phyloP scores from a whole-genome alignment of 179 eudicot species.

The Gypsophila paniculata region DNA sequence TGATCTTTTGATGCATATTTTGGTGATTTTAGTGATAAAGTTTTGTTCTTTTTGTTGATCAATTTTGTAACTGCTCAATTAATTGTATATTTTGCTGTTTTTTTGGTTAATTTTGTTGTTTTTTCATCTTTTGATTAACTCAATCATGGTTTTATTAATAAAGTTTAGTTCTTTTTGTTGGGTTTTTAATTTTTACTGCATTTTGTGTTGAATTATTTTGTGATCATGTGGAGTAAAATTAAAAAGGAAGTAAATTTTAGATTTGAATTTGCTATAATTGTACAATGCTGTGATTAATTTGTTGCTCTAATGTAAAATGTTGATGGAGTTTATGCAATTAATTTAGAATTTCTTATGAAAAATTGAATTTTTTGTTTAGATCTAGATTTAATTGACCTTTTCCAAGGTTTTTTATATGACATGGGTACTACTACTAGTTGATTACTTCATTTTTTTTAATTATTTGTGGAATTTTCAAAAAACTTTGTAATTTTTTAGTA shows the following conservation, averaged over 20 bases:
- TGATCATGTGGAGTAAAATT: neutral
- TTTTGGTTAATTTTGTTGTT: neutral
- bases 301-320: neutral
- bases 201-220: slow-evolving; percentile 5
- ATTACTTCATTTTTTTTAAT: neutral
- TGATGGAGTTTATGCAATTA: slow-evolving; percentile 12
- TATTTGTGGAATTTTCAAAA: neutral
- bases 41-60: too few species aligned
- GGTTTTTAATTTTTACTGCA: neutral
- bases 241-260: slow-evolving; percentile 8
- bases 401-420: slow-evolving; percentile 17
- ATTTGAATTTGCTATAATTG: slow-evolving; percentile 21
- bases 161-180: neutral
- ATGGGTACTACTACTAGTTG: slow-evolving; percentile 24
- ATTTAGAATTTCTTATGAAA: slow-evolving; percentile 17
- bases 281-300: neutral
- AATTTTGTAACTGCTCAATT: too few species aligned
- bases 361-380: slow-evolving; percentile 26
- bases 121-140: slow-evolving; percentile 16
- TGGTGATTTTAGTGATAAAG: neutral
- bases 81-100: neutral
- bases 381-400: slow-evolving; percentile 26
- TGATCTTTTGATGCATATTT: slow-evolving; percentile 16
- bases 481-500: neutral
- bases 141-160: too few species aligned